phyloP scores from a whole-genome alignment of 768 basidiomycete genomes.

The Russula ochroleuca region DNA sequence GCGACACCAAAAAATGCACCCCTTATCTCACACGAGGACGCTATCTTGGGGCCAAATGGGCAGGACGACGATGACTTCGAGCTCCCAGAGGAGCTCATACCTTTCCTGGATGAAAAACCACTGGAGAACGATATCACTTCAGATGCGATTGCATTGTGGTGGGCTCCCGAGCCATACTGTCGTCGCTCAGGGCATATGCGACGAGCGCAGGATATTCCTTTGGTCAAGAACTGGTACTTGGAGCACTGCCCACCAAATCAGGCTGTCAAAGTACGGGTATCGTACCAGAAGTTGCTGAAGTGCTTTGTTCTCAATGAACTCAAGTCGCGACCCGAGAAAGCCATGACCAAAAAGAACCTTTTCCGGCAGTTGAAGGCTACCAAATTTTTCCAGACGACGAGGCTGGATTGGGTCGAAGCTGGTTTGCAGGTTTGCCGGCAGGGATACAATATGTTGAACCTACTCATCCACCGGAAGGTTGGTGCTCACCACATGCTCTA shows the following conservation, averaged over 20 bases:
- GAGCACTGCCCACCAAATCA: conserved; percentile 97
- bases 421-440: conserved; percentile 98
- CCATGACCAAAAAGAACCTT: conserved; percentile 96
- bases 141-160: conserved; percentile 96
- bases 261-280: conserved; percentile 96
- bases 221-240: conserved; percentile 98
- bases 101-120: conserved; percentile 76
- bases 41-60: conserved; percentile 84
- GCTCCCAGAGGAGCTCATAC: conserved; percentile 68
- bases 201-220: conserved; percentile 89
- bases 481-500: conserved; percentile 8
- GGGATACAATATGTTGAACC: conserved; percentile 99
- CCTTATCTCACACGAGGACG: conserved; percentile 83
- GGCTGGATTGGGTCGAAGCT: conserved; percentile 98
- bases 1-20: conserved; percentile 78
- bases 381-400: conserved; percentile 99
- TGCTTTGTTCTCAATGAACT: conserved; percentile 94
- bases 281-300: conserved; percentile 97
- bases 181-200: conserved; percentile 89
- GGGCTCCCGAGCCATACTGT: conserved; percentile 95
- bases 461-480: conserved; percentile 97
- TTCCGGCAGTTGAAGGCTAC: conserved; percentile 97
- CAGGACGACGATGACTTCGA: conserved; percentile 85
- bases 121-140: conserved; percentile 89
- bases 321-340: conserved; percentile 83